These are phyloP conservation scores for Cystobasidium slooffiae DNA, from an alignment of 1,284 basidiomycete species.

Conservation along the genomic window DNA sequence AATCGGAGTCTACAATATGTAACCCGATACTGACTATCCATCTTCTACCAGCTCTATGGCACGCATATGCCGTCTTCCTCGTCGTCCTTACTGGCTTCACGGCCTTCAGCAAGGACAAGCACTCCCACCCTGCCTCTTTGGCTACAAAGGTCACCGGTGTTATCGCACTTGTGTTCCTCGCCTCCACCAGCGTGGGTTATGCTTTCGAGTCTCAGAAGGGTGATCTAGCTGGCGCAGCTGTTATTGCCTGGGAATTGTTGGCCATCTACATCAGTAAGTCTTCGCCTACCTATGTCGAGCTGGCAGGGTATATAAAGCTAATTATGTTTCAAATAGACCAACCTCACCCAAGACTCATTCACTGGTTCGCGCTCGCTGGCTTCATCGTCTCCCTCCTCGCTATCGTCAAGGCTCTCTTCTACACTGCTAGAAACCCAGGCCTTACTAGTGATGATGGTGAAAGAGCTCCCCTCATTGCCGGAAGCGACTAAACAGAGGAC, in stretches of 20 bases:
- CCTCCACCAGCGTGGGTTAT: constrained; percentile 57
- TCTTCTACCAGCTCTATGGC: constrained; percentile 50
- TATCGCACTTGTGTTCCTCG: constrained; percentile 57
- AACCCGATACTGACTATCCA: too few relatives aligned
- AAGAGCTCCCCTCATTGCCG: constrained; percentile 50
- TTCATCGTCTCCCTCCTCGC: constrained; percentile 55
- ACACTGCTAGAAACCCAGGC: constrained; percentile 42
- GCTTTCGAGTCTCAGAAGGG: constrained; percentile 55
- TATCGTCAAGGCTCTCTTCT: constrained; percentile 50
- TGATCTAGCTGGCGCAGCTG: constrained; percentile 55
- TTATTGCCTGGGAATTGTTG: constrained; percentile 48
- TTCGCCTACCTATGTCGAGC: background rate
- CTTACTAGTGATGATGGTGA: constrained; percentile 50
- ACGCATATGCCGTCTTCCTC: constrained; percentile 57
- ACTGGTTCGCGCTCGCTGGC: constrained; percentile 50
- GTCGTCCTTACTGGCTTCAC: constrained; percentile 58
- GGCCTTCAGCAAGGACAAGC: constrained; percentile 55
- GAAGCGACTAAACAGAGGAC: constrained; percentile 28
- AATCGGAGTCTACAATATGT: constrained; percentile 51
- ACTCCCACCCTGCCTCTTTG: constrained; percentile 54
- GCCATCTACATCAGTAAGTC: constrained; percentile 49
- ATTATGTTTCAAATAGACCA: constrained; percentile 4
- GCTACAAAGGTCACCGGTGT: constrained; percentile 57
- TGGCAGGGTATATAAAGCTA: background rate
- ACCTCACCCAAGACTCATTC: constrained; percentile 48